phyloP scores from a whole-genome alignment of 306 rosid genomes.

The Urtica urens region DNA sequence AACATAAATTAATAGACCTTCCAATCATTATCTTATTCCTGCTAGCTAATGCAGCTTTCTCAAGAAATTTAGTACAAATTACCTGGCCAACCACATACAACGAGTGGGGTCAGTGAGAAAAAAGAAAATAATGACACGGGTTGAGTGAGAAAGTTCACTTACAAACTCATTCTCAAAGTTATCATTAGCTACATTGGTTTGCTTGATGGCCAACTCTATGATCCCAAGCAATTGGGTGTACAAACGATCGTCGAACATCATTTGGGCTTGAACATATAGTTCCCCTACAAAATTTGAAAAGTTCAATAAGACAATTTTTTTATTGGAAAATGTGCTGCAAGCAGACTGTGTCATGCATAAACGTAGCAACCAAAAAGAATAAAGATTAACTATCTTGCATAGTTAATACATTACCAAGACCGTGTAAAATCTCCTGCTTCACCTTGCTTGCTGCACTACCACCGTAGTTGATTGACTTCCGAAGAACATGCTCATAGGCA shows the following conservation, averaged over 20 bases:
- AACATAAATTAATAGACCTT: neutral
- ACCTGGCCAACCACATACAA: neutral
- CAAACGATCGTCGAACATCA: conserved; percentile 55
- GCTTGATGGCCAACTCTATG: conserved; percentile 59
- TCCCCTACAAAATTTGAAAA: conserved; percentile 51
- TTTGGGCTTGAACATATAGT: conserved; percentile 75
- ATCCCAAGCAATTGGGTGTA: conserved; percentile 58
- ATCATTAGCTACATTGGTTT: conserved; percentile 44
- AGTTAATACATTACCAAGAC: conserved; percentile 67
- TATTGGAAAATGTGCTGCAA: neutral
- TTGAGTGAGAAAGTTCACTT: conserved; percentile 26
- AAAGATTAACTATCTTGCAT: conserved; percentile 1
- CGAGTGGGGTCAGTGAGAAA: neutral
- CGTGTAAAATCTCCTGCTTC: conserved; percentile 86
- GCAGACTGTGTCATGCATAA: neutral
- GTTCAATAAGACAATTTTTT: conserved; percentile 4
- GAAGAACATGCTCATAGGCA: conserved; percentile 69
- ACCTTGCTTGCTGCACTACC: conserved; percentile 61
- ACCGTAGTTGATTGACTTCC: conserved; percentile 47
- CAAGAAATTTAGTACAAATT: neutral
- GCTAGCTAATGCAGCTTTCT: conserved; percentile 8
- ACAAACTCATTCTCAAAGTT: conserved; percentile 81
- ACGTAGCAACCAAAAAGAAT: neutral
- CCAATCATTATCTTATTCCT: neutral
- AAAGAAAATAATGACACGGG: neutral